phyloP scores from a whole-genome alignment of 2,329 filamentous ascomycete genomes.

The Rhexocercosporidium sp. region DNA sequence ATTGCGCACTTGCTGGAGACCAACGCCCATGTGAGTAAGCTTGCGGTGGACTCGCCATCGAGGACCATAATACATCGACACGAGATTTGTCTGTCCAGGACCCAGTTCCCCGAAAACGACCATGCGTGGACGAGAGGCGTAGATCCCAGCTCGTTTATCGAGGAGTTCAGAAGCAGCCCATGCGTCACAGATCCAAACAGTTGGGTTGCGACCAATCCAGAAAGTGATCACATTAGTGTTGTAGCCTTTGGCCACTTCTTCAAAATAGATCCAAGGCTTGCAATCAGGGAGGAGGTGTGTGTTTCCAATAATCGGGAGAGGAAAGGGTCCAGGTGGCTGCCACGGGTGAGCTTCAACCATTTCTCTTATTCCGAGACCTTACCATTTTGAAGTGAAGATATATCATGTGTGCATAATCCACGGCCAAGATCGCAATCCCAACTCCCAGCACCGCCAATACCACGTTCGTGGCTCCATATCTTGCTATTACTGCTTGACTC shows the following conservation, averaged over 20 bases:
- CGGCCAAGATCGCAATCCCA: constrained; percentile 11
- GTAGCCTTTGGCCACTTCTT: constrained; percentile 29
- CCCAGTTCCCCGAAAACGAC: constrained; percentile 33
- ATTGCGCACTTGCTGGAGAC: constrained; percentile 32
- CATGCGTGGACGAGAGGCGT: constrained; percentile 31
- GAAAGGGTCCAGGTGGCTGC: constrained; percentile 33
- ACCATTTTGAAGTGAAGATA: constrained; percentile 32
- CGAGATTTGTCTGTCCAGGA: constrained; percentile 29
- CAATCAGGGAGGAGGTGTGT: constrained; percentile 26
- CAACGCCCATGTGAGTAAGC: constrained; percentile 33
- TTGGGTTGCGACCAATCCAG: constrained; percentile 34
- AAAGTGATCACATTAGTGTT: constrained; percentile 32
- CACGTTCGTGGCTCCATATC: constrained; percentile 14
- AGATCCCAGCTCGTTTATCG: constrained; percentile 32
- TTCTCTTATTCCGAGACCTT: neutral
- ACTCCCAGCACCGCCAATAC: constrained; percentile 14
- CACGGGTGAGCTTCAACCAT: neutral
- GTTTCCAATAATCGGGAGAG: constrained; percentile 33
- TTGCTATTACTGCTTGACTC: constrained; percentile 22
- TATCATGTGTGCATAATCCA: constrained; percentile 32
- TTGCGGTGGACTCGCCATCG: constrained; percentile 34
- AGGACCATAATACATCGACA: constrained; percentile 33
- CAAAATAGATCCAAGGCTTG: constrained; percentile 36
- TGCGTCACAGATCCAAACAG: constrained; percentile 31
- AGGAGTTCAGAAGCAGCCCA: constrained; percentile 32